Base-by-base conservation (phyloP, 139 green algal genomes). In the Gonium pectorale region DNA sequence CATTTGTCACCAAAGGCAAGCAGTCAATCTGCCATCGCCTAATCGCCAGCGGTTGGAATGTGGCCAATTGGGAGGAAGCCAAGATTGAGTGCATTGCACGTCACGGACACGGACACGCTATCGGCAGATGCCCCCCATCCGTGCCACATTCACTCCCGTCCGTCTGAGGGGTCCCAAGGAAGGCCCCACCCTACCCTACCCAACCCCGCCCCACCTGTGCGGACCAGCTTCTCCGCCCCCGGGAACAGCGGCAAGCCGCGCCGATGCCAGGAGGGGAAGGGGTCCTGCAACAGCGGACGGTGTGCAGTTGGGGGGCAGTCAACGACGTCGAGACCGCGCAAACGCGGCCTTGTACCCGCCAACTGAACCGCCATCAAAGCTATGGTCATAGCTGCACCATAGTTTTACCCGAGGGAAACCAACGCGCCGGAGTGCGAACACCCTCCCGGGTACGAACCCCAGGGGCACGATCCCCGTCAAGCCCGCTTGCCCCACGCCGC, bases 201-300 rank as follows among this genome's bases (percentile, higher is more conserved):
- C 31, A 15, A 41, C 60, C 60, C 60, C 7, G 27, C 27, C 72
- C 29, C 46, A 94, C 88, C 88, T 78, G 86, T 92, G 9, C 93
- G 83, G 7, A 95, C 86, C 31, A 97, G 87, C 66, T 93, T 90
- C 13, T 97, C 88, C 46, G 81, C 43, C 73, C 90, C 78, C 52
- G 73, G 46, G 68, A 92, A 93, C 21, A 89, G 56, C 2, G 89
- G 80, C 35, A 95, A 51, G 2, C 96, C 97, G 0, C 96, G 75
- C 13, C 94, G 80, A 3, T 69, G 86, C 97, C 96, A 99, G 2
- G 46, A 38, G 37, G 89, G 86, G 33, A 92, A 89, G 24, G 86
- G 77, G 62, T 90, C 77, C 81, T 91, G 77, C 40, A 41, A n/a
- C n/a, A n/a, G 46, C 44, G 44, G 17, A 67, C 22, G 40, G 56